These are phyloP conservation scores for Discostella stelligeroides DNA, from an alignment of 108 stramenopile species.

Conservation along the genomic window DNA sequence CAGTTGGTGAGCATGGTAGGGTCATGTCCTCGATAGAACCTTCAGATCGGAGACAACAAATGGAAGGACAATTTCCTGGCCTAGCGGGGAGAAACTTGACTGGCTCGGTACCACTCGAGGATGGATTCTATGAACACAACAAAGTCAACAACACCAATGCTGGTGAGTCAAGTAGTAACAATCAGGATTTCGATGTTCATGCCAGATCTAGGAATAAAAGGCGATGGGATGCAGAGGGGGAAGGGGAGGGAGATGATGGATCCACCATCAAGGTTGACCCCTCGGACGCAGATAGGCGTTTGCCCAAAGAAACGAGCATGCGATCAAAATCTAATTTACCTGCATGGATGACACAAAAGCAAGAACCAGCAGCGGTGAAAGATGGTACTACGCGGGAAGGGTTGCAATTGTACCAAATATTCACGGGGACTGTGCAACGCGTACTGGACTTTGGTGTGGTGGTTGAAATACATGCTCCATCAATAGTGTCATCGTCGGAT, in stretches of 20 bases:
- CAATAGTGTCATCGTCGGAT: not conserved
- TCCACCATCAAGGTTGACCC: constrained; percentile 8
- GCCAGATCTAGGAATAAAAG: constrained; percentile 31
- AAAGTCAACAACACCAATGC: constrained; percentile 19
- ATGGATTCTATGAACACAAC: constrained; percentile 79
- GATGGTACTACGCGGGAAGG: constrained; percentile 15
- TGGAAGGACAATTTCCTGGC: constrained; percentile 78
- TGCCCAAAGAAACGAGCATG: constrained; percentile 47
- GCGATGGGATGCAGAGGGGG: constrained; percentile 34
- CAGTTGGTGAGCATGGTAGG: constrained; percentile 7
- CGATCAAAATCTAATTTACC: constrained; percentile 79
- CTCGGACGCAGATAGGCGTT: not conserved
- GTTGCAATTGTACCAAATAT: constrained; percentile 80
- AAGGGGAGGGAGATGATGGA: not conserved
- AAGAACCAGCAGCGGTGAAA: constrained; percentile 26
- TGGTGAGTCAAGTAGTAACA: constrained; percentile 4
- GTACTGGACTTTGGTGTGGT: constrained; percentile 93
- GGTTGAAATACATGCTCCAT: constrained; percentile 65
- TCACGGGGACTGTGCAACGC: constrained; percentile 79
- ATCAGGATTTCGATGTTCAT: constrained; percentile 36
- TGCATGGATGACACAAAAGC: constrained; percentile 82
- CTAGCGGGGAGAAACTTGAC: constrained; percentile 79
- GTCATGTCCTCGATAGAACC: constrained; percentile 48
- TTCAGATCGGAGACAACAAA: constrained; percentile 45
- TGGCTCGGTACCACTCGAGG: constrained; percentile 76